Base-by-base conservation (phyloP, 306 rosid species). In the Gillenia trifoliata region DNA sequence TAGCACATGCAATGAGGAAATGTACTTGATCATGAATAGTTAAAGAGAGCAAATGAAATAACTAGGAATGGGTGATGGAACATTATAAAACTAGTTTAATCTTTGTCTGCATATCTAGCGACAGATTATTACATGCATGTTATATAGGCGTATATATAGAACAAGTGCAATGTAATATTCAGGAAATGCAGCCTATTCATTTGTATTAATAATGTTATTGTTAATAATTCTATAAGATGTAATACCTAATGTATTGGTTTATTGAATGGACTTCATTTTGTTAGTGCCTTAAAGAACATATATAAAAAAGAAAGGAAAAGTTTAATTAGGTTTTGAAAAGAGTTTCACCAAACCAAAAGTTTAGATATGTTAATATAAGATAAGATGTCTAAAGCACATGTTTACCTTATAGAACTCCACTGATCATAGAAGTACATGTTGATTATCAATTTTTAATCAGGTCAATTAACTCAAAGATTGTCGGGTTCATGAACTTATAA, bases 401-500 rank as follows among this genome's bases (percentile, higher is more conserved):
- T 29, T 61, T 30, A 62, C 36, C 34, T 12, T 36, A 36, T 61
- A 61, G 13, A 61, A 10, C 20, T 61, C 38, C 66, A 57, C 31
- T 60, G 33, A 26, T 26, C 3, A 59, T 28, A 59, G 12, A 59
- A 59, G 19, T 26, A 59, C 23, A 19, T 52, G 62, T 56, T 56
- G 15, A 52, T 4, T n/a, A 56, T 68, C 10, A 52, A 4, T 68
- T 17, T 43, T 33, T 16, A 45, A 50, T 12, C 33, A 54, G 29
- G 36, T 34, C 20, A 29, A 12, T 31, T 41, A 33, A 34, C 75
- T 55, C 34, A 28, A n/a, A 36, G 22, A 12, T 22, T 33, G 75
- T 71, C 64, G 23, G 65, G 64, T 71, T 55, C 65, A 22, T 34
- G 75, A 54, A 71, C 74, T n/a, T 33, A 36, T 25, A 56, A 54